These are phyloP conservation scores for Zanthoxylum bungeanum DNA, from an alignment of 345 rosid species.

Conservation along the genomic window DNA sequence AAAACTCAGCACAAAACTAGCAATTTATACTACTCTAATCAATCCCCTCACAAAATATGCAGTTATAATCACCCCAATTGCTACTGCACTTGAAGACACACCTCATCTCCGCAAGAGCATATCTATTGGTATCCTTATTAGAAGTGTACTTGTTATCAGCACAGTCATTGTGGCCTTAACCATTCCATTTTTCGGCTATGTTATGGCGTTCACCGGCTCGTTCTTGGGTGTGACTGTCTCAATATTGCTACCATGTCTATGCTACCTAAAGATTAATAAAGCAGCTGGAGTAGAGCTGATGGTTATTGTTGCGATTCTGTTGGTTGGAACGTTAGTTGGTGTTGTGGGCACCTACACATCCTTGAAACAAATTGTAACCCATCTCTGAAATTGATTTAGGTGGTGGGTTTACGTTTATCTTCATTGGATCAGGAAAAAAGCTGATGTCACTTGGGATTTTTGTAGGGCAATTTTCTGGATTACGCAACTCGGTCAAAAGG, in stretches of 20 bases:
- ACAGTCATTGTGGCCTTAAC: conserved; percentile 51
- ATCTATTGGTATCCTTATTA: conserved; percentile 33
- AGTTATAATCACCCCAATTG: conserved; percentile 44
- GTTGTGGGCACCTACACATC: conserved; percentile 50
- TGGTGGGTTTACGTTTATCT: not conserved
- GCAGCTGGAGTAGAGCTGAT: too few relatives aligned
- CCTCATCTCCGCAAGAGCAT: conserved; percentile 28
- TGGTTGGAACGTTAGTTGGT: conserved; percentile 33
- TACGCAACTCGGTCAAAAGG: too few relatives aligned
- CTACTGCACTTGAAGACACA: conserved; percentile 47
- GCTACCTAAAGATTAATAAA: too few relatives aligned
- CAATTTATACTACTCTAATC: conserved; percentile 53
- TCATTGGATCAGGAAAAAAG: too few relatives aligned
- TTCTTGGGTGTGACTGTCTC: conserved; percentile 51
- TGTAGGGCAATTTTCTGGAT: too few relatives aligned
- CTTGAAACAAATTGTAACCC: conserved; percentile 42
- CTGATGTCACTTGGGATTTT: too few relatives aligned
- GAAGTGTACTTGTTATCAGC: conserved; percentile 48
- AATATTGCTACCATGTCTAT: conserved; percentile 54
- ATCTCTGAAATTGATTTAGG: conserved; percentile 21
- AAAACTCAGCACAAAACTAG: conserved; percentile 45
- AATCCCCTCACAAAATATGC: conserved; percentile 67
- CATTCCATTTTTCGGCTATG: conserved; percentile 59
- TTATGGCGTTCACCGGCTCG: conserved; percentile 64
- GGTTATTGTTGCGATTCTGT: conserved; percentile 37